Base-by-base conservation (phyloP, 2,329 filamentous ascomycete genomes). In the Alternaria dauci region DNA sequence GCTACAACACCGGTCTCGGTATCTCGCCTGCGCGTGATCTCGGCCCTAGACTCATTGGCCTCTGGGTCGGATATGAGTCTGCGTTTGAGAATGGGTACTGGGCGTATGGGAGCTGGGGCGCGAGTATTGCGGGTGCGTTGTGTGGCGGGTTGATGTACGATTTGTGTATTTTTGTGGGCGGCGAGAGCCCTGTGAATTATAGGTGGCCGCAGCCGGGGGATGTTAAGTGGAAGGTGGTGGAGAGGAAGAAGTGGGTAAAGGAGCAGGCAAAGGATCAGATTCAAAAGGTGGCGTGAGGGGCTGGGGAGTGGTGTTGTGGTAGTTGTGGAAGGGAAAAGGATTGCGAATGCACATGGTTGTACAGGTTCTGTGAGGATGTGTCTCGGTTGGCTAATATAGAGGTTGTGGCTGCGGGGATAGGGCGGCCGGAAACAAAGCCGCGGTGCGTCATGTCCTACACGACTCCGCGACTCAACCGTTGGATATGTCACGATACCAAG, bases 21-120 rank as follows among this genome's bases (percentile, higher is more conserved):
- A 89, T 92, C 62, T 91, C 91, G 67, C 78, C 90, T 42, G 89
- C 89, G 23, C 85, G 89, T 74, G 90, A 92, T 68, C 89, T 92
- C 70, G 89, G 89, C 0, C 89, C 89, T 2, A 82, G 89, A n/a
- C 79, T 92, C 26, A 85, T 90, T 60, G 85, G 86, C 1, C 89
- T 88, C 71, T 86, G 88, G 76, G 74, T 91, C 52, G 90, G 90
- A 1, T 92, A 92, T 71, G 87, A 87, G 1, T 77, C 87, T 52
- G 68, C 73, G 0, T 76, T 76, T 47, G 59, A 55, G 5, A 64
- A 41, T 14, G 65, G 66, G 1, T 76, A 74, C 55, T 76, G 73
- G 72, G 70, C 68, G 0, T 73, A 71, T 46, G 74, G 74, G 1
- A 68, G 69, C 1, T 71, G 71, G 52, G 68, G 66, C 11, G 72